Percentiles rank a stretch among this genome's conserved stretches.
Conservation (phyloP, 2,329 filamentous ascomycete species). For the Teratosphaeria viscida region DNA sequence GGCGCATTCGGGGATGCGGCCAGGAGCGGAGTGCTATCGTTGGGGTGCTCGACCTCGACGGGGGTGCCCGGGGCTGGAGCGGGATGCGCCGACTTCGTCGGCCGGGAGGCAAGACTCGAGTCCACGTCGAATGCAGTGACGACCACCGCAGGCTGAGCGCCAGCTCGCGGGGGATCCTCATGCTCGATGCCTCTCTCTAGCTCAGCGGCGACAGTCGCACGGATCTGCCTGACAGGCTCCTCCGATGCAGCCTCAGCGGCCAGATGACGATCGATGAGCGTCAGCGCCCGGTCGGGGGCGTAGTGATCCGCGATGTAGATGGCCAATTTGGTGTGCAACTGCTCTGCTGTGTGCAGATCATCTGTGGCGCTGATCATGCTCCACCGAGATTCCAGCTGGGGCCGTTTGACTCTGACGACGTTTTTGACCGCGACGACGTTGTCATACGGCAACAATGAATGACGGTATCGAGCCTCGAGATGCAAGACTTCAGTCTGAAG, state of each 20-base stretch:
- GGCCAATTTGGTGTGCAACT: slow-evolving; percentile 12
- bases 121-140: slow-evolving; percentile 14
- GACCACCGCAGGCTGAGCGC: slow-evolving; percentile 12
- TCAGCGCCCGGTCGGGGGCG: slow-evolving; percentile 11
- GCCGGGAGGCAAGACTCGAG: background rate
- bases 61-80: slow-evolving; percentile 4
- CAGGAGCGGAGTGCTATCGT: background rate
- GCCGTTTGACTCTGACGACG: slow-evolving; percentile 20
- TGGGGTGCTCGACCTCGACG: background rate
- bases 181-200: slow-evolving; percentile 1
- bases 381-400: slow-evolving; percentile 25
- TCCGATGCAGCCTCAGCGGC: slow-evolving; percentile 5
- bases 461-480: slow-evolving; percentile 26
- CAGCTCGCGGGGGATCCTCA: background rate
- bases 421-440: slow-evolving; percentile 21
- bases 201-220: slow-evolving; percentile 2
- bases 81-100: background rate
- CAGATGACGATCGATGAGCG: slow-evolving; percentile 16
- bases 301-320: slow-evolving; percentile 15
- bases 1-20: background rate
- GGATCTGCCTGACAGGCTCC: slow-evolving; percentile 5
- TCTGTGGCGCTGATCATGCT: slow-evolving; percentile 11
- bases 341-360: slow-evolving; percentile 4
- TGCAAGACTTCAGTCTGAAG: slow-evolving; percentile 21
- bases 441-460: slow-evolving; percentile 23